phyloP scores from a whole-genome alignment of 1,284 basidiomycete genomes.

The Ceratobasidium sp. region DNA sequence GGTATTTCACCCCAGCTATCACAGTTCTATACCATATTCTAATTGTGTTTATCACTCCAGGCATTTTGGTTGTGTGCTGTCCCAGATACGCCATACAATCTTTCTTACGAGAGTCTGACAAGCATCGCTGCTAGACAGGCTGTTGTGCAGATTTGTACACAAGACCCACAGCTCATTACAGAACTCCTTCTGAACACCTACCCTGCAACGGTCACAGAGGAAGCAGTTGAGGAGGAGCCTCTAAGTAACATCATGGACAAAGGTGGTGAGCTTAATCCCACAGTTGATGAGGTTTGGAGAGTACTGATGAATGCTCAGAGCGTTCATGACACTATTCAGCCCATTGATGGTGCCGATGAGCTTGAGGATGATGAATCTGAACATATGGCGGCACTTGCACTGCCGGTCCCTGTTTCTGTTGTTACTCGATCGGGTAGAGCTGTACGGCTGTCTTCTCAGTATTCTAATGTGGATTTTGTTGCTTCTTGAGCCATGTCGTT shows the following conservation, averaged over 20 bases:
- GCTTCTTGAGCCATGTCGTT: neutral
- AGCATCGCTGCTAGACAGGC: slow-evolving; percentile 38
- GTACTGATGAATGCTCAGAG: neutral
- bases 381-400: neutral
- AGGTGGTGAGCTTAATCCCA: neutral
- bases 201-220: no score
- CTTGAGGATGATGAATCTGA: neutral
- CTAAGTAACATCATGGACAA: neutral
- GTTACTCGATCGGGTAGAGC: neutral
- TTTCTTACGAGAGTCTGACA: slow-evolving; percentile 47
- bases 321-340: neutral
- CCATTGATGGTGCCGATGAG: neutral
- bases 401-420: neutral
- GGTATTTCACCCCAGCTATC: no score
- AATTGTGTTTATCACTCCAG: no score
- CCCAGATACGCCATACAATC: slow-evolving; percentile 34
- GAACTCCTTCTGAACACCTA: neutral
- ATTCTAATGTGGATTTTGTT: neutral
- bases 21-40: no score
- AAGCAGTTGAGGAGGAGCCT: neutral
- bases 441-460: neutral
- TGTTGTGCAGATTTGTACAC: slow-evolving; percentile 14
- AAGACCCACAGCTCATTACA: slow-evolving; percentile 7
- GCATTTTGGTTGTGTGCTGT: slow-evolving; percentile 46
- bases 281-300: slow-evolving; percentile 7